phyloP scores from a whole-genome alignment of 2,329 filamentous ascomycete genomes.

The Eurotiales sp. region DNA sequence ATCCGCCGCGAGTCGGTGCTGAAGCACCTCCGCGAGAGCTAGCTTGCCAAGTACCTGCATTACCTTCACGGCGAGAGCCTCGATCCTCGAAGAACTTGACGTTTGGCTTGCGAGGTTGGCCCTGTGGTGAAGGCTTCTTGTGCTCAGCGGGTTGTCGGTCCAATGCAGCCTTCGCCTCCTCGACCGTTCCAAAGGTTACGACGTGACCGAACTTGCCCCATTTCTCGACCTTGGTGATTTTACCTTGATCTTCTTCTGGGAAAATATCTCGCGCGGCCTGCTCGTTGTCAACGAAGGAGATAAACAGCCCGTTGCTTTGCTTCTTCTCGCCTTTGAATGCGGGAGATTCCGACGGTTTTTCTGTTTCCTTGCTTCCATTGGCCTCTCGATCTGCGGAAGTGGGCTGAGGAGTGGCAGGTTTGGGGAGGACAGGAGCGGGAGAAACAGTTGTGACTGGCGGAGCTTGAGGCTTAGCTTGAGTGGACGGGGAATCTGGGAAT shows the following conservation, averaged over 20 bases:
- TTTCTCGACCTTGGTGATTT: conserved; percentile 70
- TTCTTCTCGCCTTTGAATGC: conserved; percentile 60
- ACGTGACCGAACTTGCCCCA: conserved; percentile 71
- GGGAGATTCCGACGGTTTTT: conserved; percentile 42
- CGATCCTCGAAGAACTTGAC: conserved; percentile 79
- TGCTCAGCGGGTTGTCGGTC: conserved; percentile 69
- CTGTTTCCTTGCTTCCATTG: conserved; percentile 51
- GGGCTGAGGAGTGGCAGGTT: conserved; percentile 34
- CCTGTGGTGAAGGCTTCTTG: conserved; percentile 64
- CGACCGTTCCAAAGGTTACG: conserved; percentile 73
- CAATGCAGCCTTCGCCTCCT: conserved; percentile 78
- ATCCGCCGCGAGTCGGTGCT: conserved; percentile 65
- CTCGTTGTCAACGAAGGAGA: conserved; percentile 79
- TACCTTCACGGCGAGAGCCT: conserved; percentile 45
- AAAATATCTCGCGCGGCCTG: conserved; percentile 82
- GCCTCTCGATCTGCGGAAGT: conserved; percentile 37
- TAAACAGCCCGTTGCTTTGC: conserved; percentile 78
- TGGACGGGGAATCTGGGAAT: conserved; percentile 23
- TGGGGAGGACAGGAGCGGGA: conserved; percentile 41
- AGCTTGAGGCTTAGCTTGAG: conserved; percentile 28
- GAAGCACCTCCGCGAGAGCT: conserved; percentile 62
- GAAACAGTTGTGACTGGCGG: conserved; percentile 26
- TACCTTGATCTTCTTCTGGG: conserved; percentile 73
- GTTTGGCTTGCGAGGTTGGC: conserved; percentile 73
- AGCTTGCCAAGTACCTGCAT: conserved; percentile 54